Conservation (phyloP, 768 basidiomycete genomes). For the Pleurotus ostreatus region DNA sequence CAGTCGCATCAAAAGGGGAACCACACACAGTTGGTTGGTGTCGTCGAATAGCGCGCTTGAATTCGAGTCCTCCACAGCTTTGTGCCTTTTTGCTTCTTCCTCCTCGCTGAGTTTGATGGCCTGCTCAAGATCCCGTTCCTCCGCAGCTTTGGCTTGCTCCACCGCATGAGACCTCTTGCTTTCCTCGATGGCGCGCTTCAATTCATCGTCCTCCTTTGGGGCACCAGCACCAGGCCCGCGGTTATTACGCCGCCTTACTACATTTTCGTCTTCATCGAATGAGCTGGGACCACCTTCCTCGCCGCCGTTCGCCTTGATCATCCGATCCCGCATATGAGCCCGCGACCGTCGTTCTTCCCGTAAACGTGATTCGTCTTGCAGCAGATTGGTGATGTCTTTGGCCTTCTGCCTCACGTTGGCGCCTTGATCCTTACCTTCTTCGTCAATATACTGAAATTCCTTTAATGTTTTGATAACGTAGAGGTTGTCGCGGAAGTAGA, state of each 20-base stretch:
- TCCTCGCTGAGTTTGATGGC: conserved; percentile 87
- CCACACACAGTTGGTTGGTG: conserved; percentile 66
- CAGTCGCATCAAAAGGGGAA: no score
- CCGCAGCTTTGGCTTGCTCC: conserved; percentile 57
- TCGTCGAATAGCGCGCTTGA: conserved; percentile 83
- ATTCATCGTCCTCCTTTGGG: conserved; percentile 74
- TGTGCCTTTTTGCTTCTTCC: conserved; percentile 77
- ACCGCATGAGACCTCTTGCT: conserved; percentile 71
- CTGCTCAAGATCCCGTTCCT: conserved; percentile 79
- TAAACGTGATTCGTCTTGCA: conserved; percentile 81
- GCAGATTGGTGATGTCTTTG: conserved; percentile 94
- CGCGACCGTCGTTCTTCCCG: conserved; percentile 80
- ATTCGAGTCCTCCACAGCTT: conserved; percentile 71
- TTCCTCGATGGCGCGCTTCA: conserved; percentile 84
- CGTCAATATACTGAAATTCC: conserved; percentile 96
- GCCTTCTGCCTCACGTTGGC: conserved; percentile 98
- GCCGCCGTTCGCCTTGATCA: conserved; percentile 60
- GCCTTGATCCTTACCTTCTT: conserved; percentile 94
- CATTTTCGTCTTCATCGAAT: conserved; percentile 30
- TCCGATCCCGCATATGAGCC: conserved; percentile 92
- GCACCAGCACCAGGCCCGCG: conserved; percentile 9
- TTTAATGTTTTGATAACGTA: conserved; percentile 99
- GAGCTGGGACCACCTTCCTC: conserved; percentile 33
- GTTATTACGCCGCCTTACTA: conserved; percentile 39
- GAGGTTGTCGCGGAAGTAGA: conserved; percentile 96